Evolutionary conservation across 2,329 filamentous ascomycete genomes (phyloP).

Genomic region (Penicillium occitanis): DNA sequence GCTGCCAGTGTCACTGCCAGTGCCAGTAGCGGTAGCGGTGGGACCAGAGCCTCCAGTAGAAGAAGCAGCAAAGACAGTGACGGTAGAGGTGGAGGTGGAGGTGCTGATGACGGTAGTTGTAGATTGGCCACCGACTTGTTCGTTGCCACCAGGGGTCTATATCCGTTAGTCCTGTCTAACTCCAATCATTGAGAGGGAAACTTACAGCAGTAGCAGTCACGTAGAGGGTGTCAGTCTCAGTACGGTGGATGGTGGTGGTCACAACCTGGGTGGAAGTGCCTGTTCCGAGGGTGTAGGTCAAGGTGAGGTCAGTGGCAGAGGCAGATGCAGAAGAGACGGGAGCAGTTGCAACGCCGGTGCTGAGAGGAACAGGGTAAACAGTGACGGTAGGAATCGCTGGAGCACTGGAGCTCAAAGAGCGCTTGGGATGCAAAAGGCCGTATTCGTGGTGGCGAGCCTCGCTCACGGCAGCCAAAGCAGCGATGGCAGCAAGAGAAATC

Average conservation of each 20-base stretch:
- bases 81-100: constrained; percentile 22
- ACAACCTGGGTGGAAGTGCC: constrained; percentile 38
- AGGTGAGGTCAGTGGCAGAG: constrained; percentile 28
- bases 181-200: neutral
- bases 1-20: constrained; percentile 11
- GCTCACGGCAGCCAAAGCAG: constrained; percentile 36
- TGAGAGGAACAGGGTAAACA: constrained; percentile 25
- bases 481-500: constrained; percentile 37
- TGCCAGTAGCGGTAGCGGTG: neutral
- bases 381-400: constrained; percentile 22
- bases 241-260: constrained; percentile 40
- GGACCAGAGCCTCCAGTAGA: constrained; percentile 6
- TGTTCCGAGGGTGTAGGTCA: constrained; percentile 44
- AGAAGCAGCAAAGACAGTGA: constrained; percentile 17
- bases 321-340: constrained; percentile 18
- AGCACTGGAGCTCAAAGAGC: constrained; percentile 9
- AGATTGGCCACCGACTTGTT: constrained; percentile 19
- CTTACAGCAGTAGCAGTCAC: constrained; percentile 22
- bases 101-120: constrained; percentile 35
- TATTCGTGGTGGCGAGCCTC: constrained; percentile 34
- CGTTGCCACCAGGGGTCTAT: constrained; percentile 15
- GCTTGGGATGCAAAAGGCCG: constrained; percentile 26
- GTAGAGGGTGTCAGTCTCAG: constrained; percentile 29
- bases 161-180: neutral
- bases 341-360: constrained; percentile 26